Evolutionary conservation across 2,329 filamentous ascomycete species (phyloP).

Genomic region (Teratosphaeria zuluensis): DNA sequence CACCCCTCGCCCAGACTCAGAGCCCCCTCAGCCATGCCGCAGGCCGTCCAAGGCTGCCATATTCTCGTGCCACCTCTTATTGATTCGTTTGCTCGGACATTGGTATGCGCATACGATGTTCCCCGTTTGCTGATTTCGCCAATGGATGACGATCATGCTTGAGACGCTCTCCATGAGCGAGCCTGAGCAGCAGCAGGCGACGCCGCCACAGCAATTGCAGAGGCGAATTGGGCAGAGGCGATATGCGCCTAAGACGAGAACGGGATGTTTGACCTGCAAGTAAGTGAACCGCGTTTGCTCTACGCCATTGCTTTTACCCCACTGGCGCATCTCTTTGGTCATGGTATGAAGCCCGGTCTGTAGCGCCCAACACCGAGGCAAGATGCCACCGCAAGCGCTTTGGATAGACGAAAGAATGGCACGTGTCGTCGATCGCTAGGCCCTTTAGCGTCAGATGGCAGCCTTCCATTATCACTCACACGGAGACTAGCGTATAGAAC

Average conservation of each 20-base stretch:
- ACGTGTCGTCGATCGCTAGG: not conserved
- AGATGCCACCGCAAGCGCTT: not conserved
- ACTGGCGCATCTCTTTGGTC: not conserved
- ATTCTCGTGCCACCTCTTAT: not conserved
- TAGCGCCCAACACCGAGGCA: not conserved
- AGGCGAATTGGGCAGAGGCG: not conserved
- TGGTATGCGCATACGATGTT: not conserved
- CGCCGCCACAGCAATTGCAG: not conserved
- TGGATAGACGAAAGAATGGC: not conserved
- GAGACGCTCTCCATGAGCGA: not conserved
- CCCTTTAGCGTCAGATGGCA: too few species aligned
- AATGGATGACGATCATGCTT: not conserved
- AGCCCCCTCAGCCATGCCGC: not conserved
- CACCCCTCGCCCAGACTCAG: not conserved
- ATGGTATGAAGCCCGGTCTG: not conserved
- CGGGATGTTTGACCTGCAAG: conserved; percentile 7
- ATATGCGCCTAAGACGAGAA: conserved; percentile 5
- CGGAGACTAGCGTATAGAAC: not conserved
- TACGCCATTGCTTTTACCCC: not conserved
- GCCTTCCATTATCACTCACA: too few species aligned
- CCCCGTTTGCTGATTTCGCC: not conserved
- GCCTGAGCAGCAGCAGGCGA: not conserved
- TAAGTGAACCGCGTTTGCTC: not conserved
- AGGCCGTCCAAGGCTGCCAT: not conserved
- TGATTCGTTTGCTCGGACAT: not conserved